phyloP scores from a whole-genome alignment of 352 stramenopile genomes.

The Nothophytophthora sp. region DNA sequence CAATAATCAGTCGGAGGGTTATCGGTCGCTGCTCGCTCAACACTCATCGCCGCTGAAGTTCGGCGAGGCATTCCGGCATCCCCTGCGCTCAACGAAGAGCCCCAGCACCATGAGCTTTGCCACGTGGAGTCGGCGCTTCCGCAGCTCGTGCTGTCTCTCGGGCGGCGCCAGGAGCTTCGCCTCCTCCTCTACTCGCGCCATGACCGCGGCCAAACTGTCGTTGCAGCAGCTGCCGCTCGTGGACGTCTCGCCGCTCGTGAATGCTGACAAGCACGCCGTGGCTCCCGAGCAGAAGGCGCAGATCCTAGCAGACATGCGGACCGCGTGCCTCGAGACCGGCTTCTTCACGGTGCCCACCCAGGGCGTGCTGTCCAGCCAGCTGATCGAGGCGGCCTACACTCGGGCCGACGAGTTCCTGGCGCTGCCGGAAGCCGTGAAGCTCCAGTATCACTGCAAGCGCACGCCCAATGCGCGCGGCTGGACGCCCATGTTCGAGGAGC shows the following conservation, averaged over 20 bases:
- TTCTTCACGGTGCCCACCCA: slow-evolving; percentile 84
- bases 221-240: slow-evolving; percentile 62
- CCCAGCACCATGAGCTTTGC: slow-evolving; percentile 7
- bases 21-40: too few relatives aligned
- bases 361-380: slow-evolving; percentile 46
- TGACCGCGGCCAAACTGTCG: slow-evolving; percentile 54
- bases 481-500: slow-evolving; percentile 85
- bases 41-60: too few relatives aligned
- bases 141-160: background rate
- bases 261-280: slow-evolving; percentile 12
- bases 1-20: too few relatives aligned
- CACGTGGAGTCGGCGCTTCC: slow-evolving; percentile 12
- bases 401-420: slow-evolving; percentile 71
- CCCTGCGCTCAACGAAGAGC: background rate
- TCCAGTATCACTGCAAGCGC: slow-evolving; percentile 78
- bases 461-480: slow-evolving; percentile 73
- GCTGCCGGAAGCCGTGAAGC: slow-evolving; percentile 61
- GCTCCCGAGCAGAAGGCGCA: slow-evolving; percentile 29
- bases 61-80: too few relatives aligned
- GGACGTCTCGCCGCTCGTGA: slow-evolving; percentile 63
- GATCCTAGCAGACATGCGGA: slow-evolving; percentile 60
- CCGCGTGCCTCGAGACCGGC: slow-evolving; percentile 54
- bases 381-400: slow-evolving; percentile 59
- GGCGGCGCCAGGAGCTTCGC: slow-evolving; percentile 12
- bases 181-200: slow-evolving; percentile 31